Conservation (phyloP, 495 filamentous ascomycete genomes). For the Penicillium crystallinum region DNA sequence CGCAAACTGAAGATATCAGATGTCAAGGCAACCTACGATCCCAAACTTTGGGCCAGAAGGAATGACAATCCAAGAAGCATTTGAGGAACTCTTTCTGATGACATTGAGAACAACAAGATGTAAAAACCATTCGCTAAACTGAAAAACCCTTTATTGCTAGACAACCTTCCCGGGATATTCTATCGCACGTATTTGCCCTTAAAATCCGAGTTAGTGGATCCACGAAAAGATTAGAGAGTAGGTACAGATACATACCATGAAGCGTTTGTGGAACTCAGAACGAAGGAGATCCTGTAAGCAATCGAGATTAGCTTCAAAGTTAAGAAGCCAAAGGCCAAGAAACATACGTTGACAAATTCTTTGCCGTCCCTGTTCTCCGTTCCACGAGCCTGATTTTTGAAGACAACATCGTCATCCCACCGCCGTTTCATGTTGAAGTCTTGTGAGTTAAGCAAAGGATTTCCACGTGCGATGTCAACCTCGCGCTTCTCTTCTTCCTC, state of each 20-base stretch:
- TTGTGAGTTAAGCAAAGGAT: conserved; percentile 76
- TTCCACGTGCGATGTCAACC: conserved; percentile 83
- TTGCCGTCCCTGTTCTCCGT: conserved; percentile 91
- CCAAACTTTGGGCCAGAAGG: no score
- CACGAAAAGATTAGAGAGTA: not conserved
- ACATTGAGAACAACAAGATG: not conserved
- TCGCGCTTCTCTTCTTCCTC: conserved; percentile 79
- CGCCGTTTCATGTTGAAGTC: conserved; percentile 49
- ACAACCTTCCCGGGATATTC: not conserved
- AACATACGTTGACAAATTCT: conserved; percentile 89
- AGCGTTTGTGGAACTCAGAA: conserved; percentile 95
- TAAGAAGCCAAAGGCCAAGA: not conserved
- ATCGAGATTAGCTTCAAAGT: conserved; percentile 15
- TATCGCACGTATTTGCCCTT: conserved; percentile 68
- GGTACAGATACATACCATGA: conserved; percentile 70
- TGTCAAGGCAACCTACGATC: no score
- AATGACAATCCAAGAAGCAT: no score
- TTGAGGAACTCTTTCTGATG: no score
- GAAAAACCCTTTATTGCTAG: not conserved
- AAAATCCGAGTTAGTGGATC: conserved; percentile 26
- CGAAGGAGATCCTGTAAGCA: conserved; percentile 70
- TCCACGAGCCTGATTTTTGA: conserved; percentile 95
- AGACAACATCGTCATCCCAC: conserved; percentile 99
- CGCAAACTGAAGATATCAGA: no score
- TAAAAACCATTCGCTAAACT: conserved; percentile 8